These are phyloP conservation scores for Yarrowia yakushimensis DNA, from an alignment of 805 yeast species.

Conservation along the genomic window DNA sequence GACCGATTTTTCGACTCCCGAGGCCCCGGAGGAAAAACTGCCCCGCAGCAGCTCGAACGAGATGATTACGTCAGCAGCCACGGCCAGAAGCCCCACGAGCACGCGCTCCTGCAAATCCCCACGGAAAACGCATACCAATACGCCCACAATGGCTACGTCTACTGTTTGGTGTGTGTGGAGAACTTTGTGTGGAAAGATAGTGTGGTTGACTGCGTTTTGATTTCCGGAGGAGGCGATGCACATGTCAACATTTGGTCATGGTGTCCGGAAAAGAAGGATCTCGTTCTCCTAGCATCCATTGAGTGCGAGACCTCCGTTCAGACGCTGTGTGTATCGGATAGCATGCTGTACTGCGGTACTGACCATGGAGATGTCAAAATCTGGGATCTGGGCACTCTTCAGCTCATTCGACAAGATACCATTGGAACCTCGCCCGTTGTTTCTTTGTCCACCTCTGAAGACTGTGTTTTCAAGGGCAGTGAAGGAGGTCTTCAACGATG, in stretches of 20 bases:
- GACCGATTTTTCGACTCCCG: conserved; percentile 85
- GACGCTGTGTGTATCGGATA: conserved; percentile 57
- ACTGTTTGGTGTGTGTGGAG: conserved; percentile 35
- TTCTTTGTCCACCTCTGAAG: conserved; percentile 54
- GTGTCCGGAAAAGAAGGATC: conserved; percentile 27
- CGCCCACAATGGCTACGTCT: conserved; percentile 91
- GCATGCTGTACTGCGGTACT: conserved; percentile 80
- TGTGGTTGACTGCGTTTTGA: conserved; percentile 36
- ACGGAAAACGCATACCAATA: conserved; percentile 62
- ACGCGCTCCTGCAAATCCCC: conserved; percentile 48
- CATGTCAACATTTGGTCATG: conserved; percentile 74
- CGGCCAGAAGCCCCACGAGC: conserved; percentile 28
- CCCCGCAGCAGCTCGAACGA: conserved; percentile 35
- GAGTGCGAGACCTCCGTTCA: conserved; percentile 69
- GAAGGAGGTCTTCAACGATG: conserved; percentile 50
- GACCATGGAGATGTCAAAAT: conserved; percentile 70
- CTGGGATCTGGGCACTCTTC: conserved; percentile 84
- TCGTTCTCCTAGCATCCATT: conserved; percentile 39
- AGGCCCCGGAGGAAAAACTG: conserved; percentile 68
- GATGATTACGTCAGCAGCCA: conserved; percentile 20
- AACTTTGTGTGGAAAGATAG: conserved; percentile 18
- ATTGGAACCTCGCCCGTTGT: conserved; percentile 29
- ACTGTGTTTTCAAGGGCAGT: conserved; percentile 63
- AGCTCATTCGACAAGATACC: conserved; percentile 45
- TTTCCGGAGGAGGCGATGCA: conserved; percentile 92